Base-by-base conservation (phyloP, 768 basidiomycete species). In the Gautieria morchelliformis region DNA sequence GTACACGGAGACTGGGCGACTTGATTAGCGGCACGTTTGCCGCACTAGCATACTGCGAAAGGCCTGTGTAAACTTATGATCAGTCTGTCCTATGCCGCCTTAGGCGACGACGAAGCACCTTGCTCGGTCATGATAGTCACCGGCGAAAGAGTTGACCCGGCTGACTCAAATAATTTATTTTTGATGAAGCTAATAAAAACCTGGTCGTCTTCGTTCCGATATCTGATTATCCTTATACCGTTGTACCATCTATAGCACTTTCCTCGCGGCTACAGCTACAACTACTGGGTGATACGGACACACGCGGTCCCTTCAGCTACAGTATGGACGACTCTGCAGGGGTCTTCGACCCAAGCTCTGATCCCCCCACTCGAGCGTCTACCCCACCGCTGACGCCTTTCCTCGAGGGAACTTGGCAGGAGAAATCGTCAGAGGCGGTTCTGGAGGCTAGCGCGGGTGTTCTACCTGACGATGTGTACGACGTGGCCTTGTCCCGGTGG, bases 1-100 rank as follows among this genome's bases (percentile, higher is more conserved):
- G 93, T 3, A 95, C 83, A 49, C 92, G 84, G 17, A 96, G 78
- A 59, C 89, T 89, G 0, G 93, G 95, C 2, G 90, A 91, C 70
- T 94, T 90, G 70, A 96, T 95, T 47, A 98, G 73, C 0, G 94
- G 93, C 2, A 93, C 84, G 52, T 75, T 76, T 4, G 82, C 76
- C 17, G 83, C 87, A 1, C 88, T 80, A 0, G 84, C 78, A 67
- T 95, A 95, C 62, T 91, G 91, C 6, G 86, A 84, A 78, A 73
- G 63, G 15, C 60, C 59, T 59, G 8, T n/a, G 24, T 30, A 49
- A 30, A 30, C 48, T 17, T 30, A 19, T 11, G 9, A 30, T 49
- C 22, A 49, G 48, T 19, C 11, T 9, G 8, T 37, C 35, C 35
- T n/a, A 44, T 44, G 24, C 8, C 22, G 27, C 48, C n/a, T 19